Base-by-base conservation (phyloP, 805 yeast genomes). In the Cyberlindnera bimundalis region DNA sequence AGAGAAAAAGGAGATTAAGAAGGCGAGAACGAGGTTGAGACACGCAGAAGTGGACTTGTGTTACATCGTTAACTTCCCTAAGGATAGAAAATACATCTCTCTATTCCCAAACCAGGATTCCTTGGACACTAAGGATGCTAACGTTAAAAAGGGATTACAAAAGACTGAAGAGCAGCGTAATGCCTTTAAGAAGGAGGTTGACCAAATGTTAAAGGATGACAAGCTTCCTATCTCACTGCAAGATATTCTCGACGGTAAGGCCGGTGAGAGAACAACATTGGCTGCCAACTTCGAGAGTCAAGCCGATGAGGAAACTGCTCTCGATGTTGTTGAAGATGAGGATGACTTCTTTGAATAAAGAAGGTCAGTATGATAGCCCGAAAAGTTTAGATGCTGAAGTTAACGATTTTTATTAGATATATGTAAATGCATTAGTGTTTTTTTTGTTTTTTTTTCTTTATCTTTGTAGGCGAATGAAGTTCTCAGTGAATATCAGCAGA, bases 11-110 rank as follows among this genome's bases (percentile, higher is more conserved):
- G 53, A 56, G 18, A 61, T 72, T 33, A 74, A 73, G 51, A 74
- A 72, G 52, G 65, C 72, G 11, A 71, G 74, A 50, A 76, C 74
- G 47, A 68, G 67, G 29, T 56, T 85, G 29, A 61, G 60, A 37
- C 80, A 81, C 48, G 66, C 77, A 40, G 82, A 81, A 53, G 64
- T 80, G 8, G 96, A 89, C 52, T 64, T 83, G 20, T 84, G 84
- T 24, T 90, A 90, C 59, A 78, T 81, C 11, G 71, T 80, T 14
- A 73, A 82, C 57, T 90, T 79, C 67, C 96, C 98, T 25, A 78
- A 75, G 55, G 74, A 80, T 37, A 80, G 78, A 53, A 89, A 87
- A 63, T 90, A 90, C 60, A 75, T 86, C 26, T 76, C 96, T 0
- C 62, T 90, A 44, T 90, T 79, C 60, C 89, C 93, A 56, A 59